Percentiles rank a stretch among this genome's conserved stretches.
phyloP scores from a whole-genome alignment of 805 yeast species.

The Candida ovalis region DNA sequence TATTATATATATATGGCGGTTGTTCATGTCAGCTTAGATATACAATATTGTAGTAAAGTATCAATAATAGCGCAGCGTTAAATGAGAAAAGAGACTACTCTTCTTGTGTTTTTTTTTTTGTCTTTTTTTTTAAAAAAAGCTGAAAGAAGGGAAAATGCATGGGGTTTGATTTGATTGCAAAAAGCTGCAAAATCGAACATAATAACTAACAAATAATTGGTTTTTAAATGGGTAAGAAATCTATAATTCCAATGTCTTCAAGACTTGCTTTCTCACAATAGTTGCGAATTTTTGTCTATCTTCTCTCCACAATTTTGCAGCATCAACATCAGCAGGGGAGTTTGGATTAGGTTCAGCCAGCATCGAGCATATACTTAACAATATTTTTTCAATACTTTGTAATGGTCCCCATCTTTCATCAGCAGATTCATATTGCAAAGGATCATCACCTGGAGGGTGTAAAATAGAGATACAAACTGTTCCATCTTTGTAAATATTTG shows the following conservation, averaged over 20 bases:
- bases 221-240: too few relatives aligned
- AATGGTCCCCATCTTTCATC: conserved; percentile 98
- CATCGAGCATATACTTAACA: conserved; percentile 92
- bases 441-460: conserved; percentile 97
- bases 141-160: too few relatives aligned
- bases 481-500: conserved; percentile 91
- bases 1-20: too few relatives aligned
- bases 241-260: conserved; percentile 65
- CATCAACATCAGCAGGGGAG: conserved; percentile 86
- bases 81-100: too few relatives aligned
- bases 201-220: too few relatives aligned
- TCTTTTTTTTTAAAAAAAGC: too few relatives aligned
- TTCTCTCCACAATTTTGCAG: conserved; percentile 88
- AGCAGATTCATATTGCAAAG: conserved; percentile 90
- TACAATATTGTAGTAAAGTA: too few relatives aligned
- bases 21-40: too few relatives aligned
- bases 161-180: too few relatives aligned
- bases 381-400: conserved; percentile 94
- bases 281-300: conserved; percentile 62
- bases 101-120: too few relatives aligned
- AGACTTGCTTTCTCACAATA: conserved; percentile 64
- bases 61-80: too few relatives aligned
- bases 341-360: conserved; percentile 95
- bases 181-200: too few relatives aligned
- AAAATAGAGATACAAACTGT: conserved; percentile 93